These are phyloP conservation scores for Agarophyton chilense DNA, from an alignment of 23 red algal species.

Conservation along the genomic window DNA sequence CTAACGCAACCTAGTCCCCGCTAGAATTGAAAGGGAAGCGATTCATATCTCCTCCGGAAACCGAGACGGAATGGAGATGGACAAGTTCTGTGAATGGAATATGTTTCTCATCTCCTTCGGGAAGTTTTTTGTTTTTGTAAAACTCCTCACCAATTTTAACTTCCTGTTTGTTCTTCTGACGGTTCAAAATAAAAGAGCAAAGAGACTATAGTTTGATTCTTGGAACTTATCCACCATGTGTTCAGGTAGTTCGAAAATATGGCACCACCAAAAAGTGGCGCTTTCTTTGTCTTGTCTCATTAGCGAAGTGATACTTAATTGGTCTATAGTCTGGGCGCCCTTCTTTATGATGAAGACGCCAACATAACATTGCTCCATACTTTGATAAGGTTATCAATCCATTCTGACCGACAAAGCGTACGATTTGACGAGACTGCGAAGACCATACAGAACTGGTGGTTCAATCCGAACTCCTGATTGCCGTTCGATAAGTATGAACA, in stretches of 20 bases:
- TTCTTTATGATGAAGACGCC: slow-evolving; percentile 60
- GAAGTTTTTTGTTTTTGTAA: background rate
- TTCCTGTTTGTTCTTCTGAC: too few relatives aligned
- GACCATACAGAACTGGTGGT: slow-evolving; percentile 61
- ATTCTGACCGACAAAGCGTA: slow-evolving; percentile 54
- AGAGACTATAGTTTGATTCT: slow-evolving; percentile 61
- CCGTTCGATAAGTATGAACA: slow-evolving; percentile 48
- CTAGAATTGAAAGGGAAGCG: slow-evolving; percentile 58
- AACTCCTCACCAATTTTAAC: background rate
- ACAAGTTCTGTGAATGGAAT: slow-evolving; percentile 63
- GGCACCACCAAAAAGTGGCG: slow-evolving; percentile 23
- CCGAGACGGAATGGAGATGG: slow-evolving; percentile 68
- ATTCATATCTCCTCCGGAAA: slow-evolving; percentile 56
- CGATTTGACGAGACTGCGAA: slow-evolving; percentile 42
- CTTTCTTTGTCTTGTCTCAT: background rate
- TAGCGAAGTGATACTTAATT: background rate
- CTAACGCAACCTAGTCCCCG: slow-evolving; percentile 92
- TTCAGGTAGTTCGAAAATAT: slow-evolving; percentile 69
- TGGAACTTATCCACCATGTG: slow-evolving; percentile 62
- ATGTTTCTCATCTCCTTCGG: background rate
- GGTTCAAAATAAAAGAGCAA: too few relatives aligned
- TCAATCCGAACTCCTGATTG: slow-evolving; percentile 12
- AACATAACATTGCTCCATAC: slow-evolving; percentile 76
- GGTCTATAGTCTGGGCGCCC: background rate
- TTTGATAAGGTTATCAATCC: slow-evolving; percentile 61